Percentiles rank a stretch among this genome's conserved stretches.
Evolutionary conservation across 805 yeast species (phyloP).

Genomic region (Pichia rugopelliculosa): DNA sequence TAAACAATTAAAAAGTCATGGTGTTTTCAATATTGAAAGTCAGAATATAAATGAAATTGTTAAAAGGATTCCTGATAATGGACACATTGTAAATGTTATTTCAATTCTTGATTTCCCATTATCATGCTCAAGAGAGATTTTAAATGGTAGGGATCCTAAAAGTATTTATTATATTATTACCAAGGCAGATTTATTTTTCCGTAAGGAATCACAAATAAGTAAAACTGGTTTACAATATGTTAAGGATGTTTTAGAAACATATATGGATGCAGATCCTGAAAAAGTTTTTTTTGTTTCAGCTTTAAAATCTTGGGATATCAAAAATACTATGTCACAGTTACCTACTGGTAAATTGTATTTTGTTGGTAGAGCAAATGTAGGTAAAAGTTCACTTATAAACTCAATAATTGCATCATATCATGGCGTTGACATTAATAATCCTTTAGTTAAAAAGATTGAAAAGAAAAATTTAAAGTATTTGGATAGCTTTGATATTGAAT

Average conservation of each 20-base stretch:
- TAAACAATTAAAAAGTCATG: constrained; percentile 3
- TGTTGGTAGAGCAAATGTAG: constrained; percentile 62
- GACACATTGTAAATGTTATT: constrained; percentile 50
- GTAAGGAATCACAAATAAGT: constrained; percentile 15
- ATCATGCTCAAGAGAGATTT: constrained; percentile 35
- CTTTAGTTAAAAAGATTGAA: constrained; percentile 19
- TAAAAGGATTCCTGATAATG: constrained; percentile 34
- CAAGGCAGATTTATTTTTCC: constrained; percentile 32
- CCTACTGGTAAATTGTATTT: constrained; percentile 37
- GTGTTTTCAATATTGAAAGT: constrained; percentile 1
- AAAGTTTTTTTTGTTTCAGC: constrained; percentile 47
- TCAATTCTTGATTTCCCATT: constrained; percentile 72
- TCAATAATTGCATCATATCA: constrained; percentile 26
- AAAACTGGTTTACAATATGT: constrained; percentile 27
- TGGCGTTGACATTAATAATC: constrained; percentile 9
- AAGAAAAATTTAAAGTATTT: constrained; percentile 9
- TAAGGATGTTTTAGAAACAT: constrained; percentile 23
- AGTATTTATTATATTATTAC: constrained; percentile 36
- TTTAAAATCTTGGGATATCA: constrained; percentile 44
- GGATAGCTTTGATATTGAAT: constrained; percentile 13
- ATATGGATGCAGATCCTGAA: constrained; percentile 24
- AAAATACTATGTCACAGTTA: constrained; percentile 31
- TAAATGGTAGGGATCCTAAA: constrained; percentile 28
- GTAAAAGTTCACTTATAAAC: constrained; percentile 57
- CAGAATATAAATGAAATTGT: constrained; percentile 26